Evolutionary conservation across 2,329 filamentous ascomycete species (phyloP), one percentile per base, ranked within the genome.

Genomic region (Aspergillus awamori): DNA sequence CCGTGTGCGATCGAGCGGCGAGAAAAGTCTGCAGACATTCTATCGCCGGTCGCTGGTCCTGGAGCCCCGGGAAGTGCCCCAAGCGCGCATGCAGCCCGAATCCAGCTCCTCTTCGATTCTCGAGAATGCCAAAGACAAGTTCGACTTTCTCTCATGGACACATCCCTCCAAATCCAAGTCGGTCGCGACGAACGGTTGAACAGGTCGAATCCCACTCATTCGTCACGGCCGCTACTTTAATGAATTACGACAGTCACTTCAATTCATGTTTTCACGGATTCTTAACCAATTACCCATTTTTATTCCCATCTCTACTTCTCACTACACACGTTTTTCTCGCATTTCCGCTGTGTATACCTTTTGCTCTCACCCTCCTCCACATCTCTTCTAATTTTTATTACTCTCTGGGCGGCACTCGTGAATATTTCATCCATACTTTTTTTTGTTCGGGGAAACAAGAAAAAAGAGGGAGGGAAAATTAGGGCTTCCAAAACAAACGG

Each of bases 1-100:
- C 51, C 87, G 89, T 28, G 91, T 97, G 49, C 90, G 90, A 60
- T 84, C 80, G 11, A 83, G 80, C 20, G 86, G 87, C 57, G 83
- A 87, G 58, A 83, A 84, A 62, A 87, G 86, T 68, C 83, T 88
- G 13, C 86, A 88, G 65, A 84, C 82, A 64, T 87, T 89, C 74
- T 96, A 96, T 76, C 88, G 93, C 66, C 92, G 94, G 72, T 96
- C 92, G 62, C 82, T 96, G 48, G 79, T 93, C 28, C 83, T 97
- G 24, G 93, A 97, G 74, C 93, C 93, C 1, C 72, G 76, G 59
- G 79, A 80, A 53, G 59, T 60, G 22, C 57, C 69, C 61, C 70
- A 65, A 59, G 62, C 67, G 45, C 56, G 45, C 51, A 38, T 70
- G n/a, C 68, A 69, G 10, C 56, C 70, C 8, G 71, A 74, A 30